These are phyloP conservation scores for Oryza australiensis DNA, from an alignment of 176 grass and related monocot genomes.

Conservation along the genomic window DNA sequence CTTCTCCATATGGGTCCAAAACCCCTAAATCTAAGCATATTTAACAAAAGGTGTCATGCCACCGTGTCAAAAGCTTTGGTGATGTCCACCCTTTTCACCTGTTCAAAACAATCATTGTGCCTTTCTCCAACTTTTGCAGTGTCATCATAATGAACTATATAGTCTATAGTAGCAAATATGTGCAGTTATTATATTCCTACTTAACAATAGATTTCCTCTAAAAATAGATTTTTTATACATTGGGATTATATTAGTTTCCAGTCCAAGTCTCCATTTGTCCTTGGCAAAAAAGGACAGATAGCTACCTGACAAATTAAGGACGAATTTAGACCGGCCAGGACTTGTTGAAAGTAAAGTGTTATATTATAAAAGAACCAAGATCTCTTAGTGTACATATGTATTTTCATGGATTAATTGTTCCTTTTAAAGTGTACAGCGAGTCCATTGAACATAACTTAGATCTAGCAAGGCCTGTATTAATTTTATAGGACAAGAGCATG, in stretches of 20 bases:
- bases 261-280: neutral
- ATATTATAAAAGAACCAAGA: neutral
- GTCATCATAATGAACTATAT: neutral
- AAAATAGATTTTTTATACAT: no score
- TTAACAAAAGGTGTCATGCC: no score
- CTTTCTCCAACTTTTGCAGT: neutral
- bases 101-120: no score
- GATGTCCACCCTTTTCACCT: no score
- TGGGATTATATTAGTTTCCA: neutral
- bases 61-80: no score
- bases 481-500: conserved; percentile 17
- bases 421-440: neutral
- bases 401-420: neutral
- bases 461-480: conserved; percentile 26
- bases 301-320: neutral
- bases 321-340: neutral
- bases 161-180: neutral
- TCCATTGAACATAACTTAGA: neutral
- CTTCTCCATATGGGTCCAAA: no score
- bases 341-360: neutral
- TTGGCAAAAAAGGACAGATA: neutral
- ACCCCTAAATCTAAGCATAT: no score
- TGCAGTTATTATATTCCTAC: neutral
- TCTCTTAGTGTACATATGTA: neutral
- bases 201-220: neutral